Evolutionary conservation across 768 basidiomycete species (phyloP).

Genomic region (Gloeostereum incarnatum): DNA sequence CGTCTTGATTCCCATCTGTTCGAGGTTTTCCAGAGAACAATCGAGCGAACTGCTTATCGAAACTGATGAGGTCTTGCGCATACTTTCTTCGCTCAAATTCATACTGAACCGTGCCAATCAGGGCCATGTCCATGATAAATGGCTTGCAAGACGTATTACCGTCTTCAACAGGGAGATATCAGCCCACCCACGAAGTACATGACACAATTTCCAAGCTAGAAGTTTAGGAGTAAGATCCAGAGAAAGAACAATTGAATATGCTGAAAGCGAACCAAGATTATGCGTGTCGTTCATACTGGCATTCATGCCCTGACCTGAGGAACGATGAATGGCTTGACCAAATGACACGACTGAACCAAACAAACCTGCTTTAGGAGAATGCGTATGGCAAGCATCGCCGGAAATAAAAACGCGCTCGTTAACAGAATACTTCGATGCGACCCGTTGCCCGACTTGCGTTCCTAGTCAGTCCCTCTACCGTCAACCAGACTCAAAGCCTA

Average conservation of each 20-base stretch:
- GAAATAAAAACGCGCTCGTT: constrained; percentile 67
- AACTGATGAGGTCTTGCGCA: constrained; percentile 64
- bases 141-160: constrained; percentile 17
- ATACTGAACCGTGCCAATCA: constrained; percentile 35
- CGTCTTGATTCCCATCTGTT: constrained; percentile 32
- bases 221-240: too few species aligned
- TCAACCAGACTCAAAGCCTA: not conserved
- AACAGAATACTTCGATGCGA: constrained; percentile 53
- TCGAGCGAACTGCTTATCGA: constrained; percentile 55
- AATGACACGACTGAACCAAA: not conserved
- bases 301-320: constrained; percentile 65
- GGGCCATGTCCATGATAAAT: not conserved
- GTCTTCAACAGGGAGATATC: constrained; percentile 37
- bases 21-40: constrained; percentile 64
- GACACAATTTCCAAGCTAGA: constrained; percentile 51
- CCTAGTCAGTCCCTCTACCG: not conserved
- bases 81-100: constrained; percentile 59
- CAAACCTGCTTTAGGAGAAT: constrained; percentile 57
- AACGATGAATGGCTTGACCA: not conserved
- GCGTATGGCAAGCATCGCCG: constrained; percentile 68
- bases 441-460: constrained; percentile 58
- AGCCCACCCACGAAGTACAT: constrained; percentile 48
- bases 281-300: constrained; percentile 71
- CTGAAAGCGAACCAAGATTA: constrained; percentile 38
- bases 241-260: not conserved